Base-by-base conservation (phyloP, 768 basidiomycete genomes). In the Xerocomellus chrysenteron region DNA sequence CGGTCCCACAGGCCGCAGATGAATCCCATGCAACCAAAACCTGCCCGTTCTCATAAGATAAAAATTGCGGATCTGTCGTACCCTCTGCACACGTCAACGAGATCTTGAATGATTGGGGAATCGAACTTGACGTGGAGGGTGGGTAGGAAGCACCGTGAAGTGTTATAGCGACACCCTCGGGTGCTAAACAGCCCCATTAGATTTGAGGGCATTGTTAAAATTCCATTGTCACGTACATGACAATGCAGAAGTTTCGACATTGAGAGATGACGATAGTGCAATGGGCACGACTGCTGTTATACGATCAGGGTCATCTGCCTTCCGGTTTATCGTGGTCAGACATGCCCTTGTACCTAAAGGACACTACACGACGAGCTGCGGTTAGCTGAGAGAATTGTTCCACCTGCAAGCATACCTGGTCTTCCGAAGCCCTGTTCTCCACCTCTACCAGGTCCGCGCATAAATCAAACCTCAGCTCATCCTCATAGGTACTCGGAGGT, bases 271-370 rank as follows among this genome's bases (percentile, higher is more conserved):
- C 0, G 69, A 69, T 58, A 78, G 75, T 10, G 85, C 88, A 32
- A 94, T 64, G n/a, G 90, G 85, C 52, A 94, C 83, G n/a, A 92
- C 89, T 32, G 83, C 76, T 28, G 84, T 75, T 64, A 94, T 71
- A 49, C 90, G 80, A 60, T 90, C 86, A 3, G 74, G 52, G 40
- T 76, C 69, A 21, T 75, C 78, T 2, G 67, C 61, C 70, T 88
- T 91, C 62, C 74, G 62, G 64, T 92, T 92, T 35, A 77, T 80
- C 62, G 80, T 82, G 5, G 82, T 87, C 32, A 92, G 74, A 72
- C 93, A 95, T 47, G 84, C 88, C 63, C 86, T 78, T 47, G 90
- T 89, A 24, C 84, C 88, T 21, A 68, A 52, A 19, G 80, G 70
- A 73, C 91, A 94, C 91, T 94, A 62, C 19, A 47, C 33, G 28